phyloP scores from a whole-genome alignment of 169 alveolate genomes.

The Eimeria tenella region DNA sequence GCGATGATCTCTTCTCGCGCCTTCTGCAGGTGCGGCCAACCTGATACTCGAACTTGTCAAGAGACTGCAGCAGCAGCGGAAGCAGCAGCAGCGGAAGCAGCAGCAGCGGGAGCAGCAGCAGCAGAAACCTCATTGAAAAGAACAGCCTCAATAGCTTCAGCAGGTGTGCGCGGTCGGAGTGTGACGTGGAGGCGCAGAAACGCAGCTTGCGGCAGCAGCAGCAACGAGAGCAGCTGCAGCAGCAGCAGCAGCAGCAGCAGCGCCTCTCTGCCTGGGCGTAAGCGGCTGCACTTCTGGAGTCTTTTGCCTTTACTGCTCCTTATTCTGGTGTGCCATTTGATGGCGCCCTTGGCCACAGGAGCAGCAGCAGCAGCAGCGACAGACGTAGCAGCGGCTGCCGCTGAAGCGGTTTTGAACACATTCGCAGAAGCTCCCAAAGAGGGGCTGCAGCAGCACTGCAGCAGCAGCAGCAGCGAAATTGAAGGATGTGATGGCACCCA shows the following conservation, averaged over 20 bases:
- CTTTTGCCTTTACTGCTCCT: no score
- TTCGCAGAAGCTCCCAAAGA: background rate
- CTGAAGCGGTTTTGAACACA: background rate
- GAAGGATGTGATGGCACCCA: no score
- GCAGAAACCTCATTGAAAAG: background rate
- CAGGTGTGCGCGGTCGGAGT: background rate
- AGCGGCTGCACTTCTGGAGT: no score
- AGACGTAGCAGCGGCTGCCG: constrained; percentile 25
- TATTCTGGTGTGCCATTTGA: no score
- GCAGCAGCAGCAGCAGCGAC: constrained; percentile 41
- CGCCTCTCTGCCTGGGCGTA: no score
- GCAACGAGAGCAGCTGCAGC: background rate
- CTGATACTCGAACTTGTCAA: background rate
- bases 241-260: constrained; percentile 30
- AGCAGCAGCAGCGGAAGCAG: background rate
- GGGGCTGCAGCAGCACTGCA: background rate
- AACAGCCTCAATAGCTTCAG: background rate
- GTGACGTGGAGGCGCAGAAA: background rate
- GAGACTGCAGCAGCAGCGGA: constrained; percentile 25
- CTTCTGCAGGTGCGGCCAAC: constrained; percentile 11
- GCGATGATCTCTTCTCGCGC: constrained; percentile 1
- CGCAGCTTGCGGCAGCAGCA: background rate
- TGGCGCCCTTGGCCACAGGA: background rate
- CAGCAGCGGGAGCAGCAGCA: background rate
- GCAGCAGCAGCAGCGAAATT: constrained; percentile 26